Evolutionary conservation across 305 asterid species (phyloP).

Genomic region (Fraxinus latifolia): DNA sequence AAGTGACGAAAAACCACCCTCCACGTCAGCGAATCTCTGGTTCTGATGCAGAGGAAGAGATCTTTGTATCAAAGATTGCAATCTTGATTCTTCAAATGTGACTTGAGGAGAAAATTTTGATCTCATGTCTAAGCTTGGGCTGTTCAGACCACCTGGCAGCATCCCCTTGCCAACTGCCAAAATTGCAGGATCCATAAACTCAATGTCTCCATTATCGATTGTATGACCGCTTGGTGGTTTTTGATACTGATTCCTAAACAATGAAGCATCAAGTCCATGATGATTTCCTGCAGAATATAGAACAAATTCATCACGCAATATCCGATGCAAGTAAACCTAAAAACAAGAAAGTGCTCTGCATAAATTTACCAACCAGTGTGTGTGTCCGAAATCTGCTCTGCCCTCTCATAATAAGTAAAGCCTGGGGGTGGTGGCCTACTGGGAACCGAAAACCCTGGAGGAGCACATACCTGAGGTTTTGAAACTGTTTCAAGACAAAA

Average conservation of each 20-base stretch:
- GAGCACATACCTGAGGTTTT: conserved; percentile 80
- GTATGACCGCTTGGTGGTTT: conserved; percentile 40
- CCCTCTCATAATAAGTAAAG: conserved; percentile 33
- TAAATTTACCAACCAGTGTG: conserved; percentile 29
- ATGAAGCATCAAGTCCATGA: conserved; percentile 25
- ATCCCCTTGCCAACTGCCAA: conserved; percentile 90
- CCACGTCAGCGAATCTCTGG: conserved; percentile 53
- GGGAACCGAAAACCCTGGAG: conserved; percentile 64
- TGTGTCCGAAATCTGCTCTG: conserved; percentile 27
- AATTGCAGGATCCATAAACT: conserved; percentile 92
- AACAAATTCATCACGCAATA: background rate
- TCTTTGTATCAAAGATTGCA: conserved; percentile 62
- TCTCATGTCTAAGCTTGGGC: conserved; percentile 50
- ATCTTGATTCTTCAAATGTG: conserved; percentile 61
- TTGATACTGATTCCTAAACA: conserved; percentile 51
- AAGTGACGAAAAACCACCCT: conserved; percentile 45
- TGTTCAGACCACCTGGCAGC: conserved; percentile 51
- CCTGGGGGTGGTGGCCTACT: conserved; percentile 48
- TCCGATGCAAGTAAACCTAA: background rate
- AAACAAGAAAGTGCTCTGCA: background rate
- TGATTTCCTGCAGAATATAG: conserved; percentile 33
- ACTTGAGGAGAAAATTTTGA: conserved; percentile 54
- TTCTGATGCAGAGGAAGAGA: conserved; percentile 65
- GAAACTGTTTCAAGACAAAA: conserved; percentile 49
- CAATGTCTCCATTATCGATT: conserved; percentile 56